Base-by-base conservation (phyloP, 495 filamentous ascomycete species). In the Cercophora samala region DNA sequence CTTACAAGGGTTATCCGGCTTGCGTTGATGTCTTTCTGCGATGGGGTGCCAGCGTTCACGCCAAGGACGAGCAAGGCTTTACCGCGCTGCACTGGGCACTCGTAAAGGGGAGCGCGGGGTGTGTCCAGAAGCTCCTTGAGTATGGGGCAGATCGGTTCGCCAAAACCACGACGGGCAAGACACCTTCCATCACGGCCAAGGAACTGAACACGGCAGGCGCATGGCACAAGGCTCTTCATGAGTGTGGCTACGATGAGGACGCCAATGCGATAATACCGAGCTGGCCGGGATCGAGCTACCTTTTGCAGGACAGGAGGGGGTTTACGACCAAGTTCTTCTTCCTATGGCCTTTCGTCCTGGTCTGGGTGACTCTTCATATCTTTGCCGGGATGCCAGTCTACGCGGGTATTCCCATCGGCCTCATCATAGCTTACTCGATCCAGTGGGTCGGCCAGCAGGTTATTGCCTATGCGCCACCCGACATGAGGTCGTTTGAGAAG, bases 81-180 rank as follows among this genome's bases (percentile, higher is more conserved):
- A 95, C 93, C 2, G 92, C 96, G 3, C 81, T 99, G 64, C 95
- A 99, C 75, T 99, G 95, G 95, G 94, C 93, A 2, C 81, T 99
- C 63, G 96, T 99, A 17, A 94, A 94, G 76, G 96, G 95, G 4
- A 93, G 88, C 42, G 82, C 90, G 60, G 86, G 85, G 1, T 97
- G 93, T 77, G 90, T 98, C 70, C 85, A 92, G 74, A 98, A 97
- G 76, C 78, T 99, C 42, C 80, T 99, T 61, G 95, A 97, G 79
- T 97, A 96, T 74, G 96, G 95, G 26, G 86, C 93, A 22, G 96
- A 99, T 78, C 85, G 95, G 25, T 97, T 94, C 73, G 90, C 89
- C 22, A 88, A 90, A 76, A 97, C 92, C 6, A 83, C 85, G 15
- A 92, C 93, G 56, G 92, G 93, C 54, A 97, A 98, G 79, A 91